Base-by-base conservation (phyloP, 1,284 basidiomycete species). In the Apiotrichum porosum region DNA sequence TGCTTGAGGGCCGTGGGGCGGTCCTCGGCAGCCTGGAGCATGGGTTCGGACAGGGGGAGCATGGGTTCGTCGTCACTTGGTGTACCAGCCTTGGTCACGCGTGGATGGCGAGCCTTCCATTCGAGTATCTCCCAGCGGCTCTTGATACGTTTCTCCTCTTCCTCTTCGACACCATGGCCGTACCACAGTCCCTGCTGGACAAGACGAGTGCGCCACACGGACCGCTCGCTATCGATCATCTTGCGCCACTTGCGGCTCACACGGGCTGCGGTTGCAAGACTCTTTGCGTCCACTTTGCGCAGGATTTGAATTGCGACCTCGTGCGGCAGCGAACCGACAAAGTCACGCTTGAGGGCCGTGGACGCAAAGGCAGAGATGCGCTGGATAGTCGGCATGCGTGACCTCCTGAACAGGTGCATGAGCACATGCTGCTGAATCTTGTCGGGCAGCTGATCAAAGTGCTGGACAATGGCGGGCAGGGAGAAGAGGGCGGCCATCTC, bases 381-480 rank as follows among this genome's bases (percentile, higher is more conserved):
- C 47, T 73, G 72, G 17, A 74, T 69, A 12, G 71, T 72, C 9
- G 71, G 62, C 57, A 69, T 68, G 4, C 68, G 57, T 2, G 69
- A 63, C 10, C 72, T 62, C 8, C 72, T 62, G 22, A 74, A 57
- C 26, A 72, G 59, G 46, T 74, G 72, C 63, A 72, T 69, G 33
- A 74, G 61, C 43, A 72, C 63, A 43, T 73, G 72, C 51, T 74
- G 71, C 51, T 72, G 70, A 1, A 74, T 54, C 37, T 69, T 63
- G 46, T 72, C 65, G 8, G 72, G 71, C 9, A 74, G 63, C 8
- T 42, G 44, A 34, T 74, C 72, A 53, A 73, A 74, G 19, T 68
- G 61, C 2, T 52, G 38, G 5, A 68, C 61, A n/a, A 74, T 47
- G 0, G 60, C 43, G 0, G 72, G 69, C 3, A 74, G 63, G 2